These are phyloP conservation scores for Lactarius vividus DNA, from an alignment of 768 basidiomycete species.

Conservation along the genomic window DNA sequence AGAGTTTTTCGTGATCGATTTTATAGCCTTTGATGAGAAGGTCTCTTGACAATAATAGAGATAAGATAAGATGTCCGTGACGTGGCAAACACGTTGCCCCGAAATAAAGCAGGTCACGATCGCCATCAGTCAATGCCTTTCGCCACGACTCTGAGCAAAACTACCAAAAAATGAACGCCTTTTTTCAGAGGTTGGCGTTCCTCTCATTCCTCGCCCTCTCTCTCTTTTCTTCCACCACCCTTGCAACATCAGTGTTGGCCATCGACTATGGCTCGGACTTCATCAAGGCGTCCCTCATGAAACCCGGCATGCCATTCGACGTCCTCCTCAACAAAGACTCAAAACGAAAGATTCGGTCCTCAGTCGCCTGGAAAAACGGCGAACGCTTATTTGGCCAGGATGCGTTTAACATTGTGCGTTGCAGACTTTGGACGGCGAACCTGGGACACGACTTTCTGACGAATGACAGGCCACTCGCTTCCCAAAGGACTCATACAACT, in stretches of 20 bases:
- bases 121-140: constrained; percentile 15
- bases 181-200: constrained; percentile 18
- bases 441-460: neutral
- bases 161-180: constrained; percentile 14
- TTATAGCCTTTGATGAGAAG: too few species aligned
- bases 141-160: constrained; percentile 12
- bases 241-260: constrained; percentile 73
- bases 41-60: neutral
- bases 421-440: neutral
- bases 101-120: neutral
- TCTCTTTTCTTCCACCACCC: constrained; percentile 29
- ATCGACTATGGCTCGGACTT: constrained; percentile 99
- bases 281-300: constrained; percentile 95
- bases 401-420: constrained; percentile 80
- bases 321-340: constrained; percentile 96
- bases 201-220: constrained; percentile 25
- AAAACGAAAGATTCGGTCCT: constrained; percentile 89
- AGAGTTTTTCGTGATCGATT: too few species aligned
- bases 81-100: constrained; percentile 25
- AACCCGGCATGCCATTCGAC: constrained; percentile 92
- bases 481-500: constrained; percentile 82
- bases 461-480: constrained; percentile 78
- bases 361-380: constrained; percentile 88
- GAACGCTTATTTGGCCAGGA: constrained; percentile 90
- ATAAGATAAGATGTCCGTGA: constrained; percentile 24